Conservation (phyloP, 257 asterid species). For the Solanum sejunctum region DNA sequence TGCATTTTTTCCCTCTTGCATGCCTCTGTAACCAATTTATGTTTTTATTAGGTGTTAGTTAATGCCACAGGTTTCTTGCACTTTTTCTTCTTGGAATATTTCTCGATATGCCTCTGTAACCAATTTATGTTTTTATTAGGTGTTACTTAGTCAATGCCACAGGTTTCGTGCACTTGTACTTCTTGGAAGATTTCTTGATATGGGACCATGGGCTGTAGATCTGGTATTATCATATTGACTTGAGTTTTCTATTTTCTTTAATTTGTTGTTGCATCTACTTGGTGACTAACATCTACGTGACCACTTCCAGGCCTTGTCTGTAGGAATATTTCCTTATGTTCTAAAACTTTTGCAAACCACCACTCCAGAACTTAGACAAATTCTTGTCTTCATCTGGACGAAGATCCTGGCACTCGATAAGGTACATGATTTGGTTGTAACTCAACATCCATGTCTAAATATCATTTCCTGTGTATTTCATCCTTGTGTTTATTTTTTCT, state of each 20-base stretch:
- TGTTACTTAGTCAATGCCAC: slow-evolving; percentile 95
- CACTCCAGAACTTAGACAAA: slow-evolving; percentile 92
- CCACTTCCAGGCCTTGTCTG: slow-evolving; percentile 72
- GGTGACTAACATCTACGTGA: not conserved
- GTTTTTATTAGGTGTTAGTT: slow-evolving; percentile 75
- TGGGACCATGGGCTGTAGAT: slow-evolving; percentile 99
- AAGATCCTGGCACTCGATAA: slow-evolving; percentile 95
- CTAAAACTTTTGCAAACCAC: slow-evolving; percentile 90
- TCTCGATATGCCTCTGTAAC: slow-evolving; percentile 51
- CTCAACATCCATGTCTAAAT: not conserved
- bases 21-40: not conserved
- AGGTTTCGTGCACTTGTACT: slow-evolving; percentile 97
- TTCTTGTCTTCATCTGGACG: slow-evolving; percentile 98
- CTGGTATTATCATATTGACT: slow-evolving; percentile 44
- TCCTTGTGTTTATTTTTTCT: not conserved
- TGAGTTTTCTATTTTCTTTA: not conserved
- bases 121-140: slow-evolving; percentile 32
- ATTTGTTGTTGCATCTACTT: not conserved
- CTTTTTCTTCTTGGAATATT: slow-evolving; percentile 97
- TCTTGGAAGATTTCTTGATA: slow-evolving; percentile 97
- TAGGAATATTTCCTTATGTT: slow-evolving; percentile 97
- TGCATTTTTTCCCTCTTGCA: not conserved
- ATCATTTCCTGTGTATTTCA: not conserved
- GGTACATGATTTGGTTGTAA: slow-evolving; percentile 26
- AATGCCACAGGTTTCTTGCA: slow-evolving; percentile 95